Evolutionary conservation across 208 protist genomes (phyloP).

Genomic region (Balamuthia mandrillaris): DNA sequence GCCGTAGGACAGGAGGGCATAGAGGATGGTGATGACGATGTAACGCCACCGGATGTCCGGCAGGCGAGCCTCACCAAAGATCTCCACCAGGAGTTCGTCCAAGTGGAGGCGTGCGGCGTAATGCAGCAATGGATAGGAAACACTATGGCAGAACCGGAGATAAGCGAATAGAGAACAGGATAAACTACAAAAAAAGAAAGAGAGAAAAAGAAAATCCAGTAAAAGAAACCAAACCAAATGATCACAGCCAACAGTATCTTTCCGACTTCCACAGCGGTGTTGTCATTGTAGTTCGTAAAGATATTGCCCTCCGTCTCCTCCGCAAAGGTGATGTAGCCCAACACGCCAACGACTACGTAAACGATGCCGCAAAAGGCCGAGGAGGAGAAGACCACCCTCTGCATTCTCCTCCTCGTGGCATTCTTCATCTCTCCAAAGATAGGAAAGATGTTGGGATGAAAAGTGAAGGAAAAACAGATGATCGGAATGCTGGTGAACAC

Average conservation of each 20-base stretch:
- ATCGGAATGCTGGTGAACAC: background rate
- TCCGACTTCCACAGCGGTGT: background rate
- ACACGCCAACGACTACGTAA: conserved; percentile 2
- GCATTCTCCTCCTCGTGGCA: background rate
- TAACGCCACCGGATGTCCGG: background rate
- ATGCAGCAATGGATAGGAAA: background rate
- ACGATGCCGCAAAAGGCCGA: background rate
- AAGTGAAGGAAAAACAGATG: conserved; percentile 23
- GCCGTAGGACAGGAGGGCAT: background rate
- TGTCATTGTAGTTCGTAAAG: conserved; percentile 7
- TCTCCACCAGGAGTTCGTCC: background rate
- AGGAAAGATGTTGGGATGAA: conserved; percentile 19
- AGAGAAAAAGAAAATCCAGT: too few relatives aligned
- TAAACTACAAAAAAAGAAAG: too few relatives aligned
- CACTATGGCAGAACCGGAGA: background rate
- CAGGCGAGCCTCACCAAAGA: background rate
- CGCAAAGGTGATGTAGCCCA: conserved; percentile 7
- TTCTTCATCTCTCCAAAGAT: conserved; percentile 2
- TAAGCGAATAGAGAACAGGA: background rate
- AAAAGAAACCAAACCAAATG: background rate
- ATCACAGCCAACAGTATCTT: background rate
- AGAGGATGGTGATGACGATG: background rate
- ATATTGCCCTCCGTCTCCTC: conserved; percentile 23
- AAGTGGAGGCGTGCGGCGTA: background rate
- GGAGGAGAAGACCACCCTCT: background rate